Base-by-base conservation (phyloP, 2,329 filamentous ascomycete species). In the Penicillium hordei region DNA sequence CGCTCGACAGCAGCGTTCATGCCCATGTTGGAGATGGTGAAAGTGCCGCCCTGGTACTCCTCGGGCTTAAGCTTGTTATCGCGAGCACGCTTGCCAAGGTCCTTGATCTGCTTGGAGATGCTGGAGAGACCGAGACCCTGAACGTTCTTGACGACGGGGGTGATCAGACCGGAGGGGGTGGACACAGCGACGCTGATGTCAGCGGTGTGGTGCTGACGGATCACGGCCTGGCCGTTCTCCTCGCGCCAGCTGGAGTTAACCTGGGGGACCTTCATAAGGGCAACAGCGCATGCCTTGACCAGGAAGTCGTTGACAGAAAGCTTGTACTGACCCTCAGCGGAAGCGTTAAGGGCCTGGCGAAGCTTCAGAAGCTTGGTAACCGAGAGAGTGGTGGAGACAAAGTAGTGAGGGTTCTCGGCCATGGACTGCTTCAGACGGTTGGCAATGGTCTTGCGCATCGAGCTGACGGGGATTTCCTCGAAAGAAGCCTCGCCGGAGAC, bases 11-110 rank as follows among this genome's bases (percentile, higher is more conserved):
- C 93, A 48, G 88, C 74, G 86, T 99, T 99, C 94, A 99, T 99
- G 79, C 94, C 94, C 94, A 99, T 96, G 87, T 99, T 99, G 81
- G 91, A 96, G 80, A 99, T 97, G 78, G 93, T 97, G 81, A 99
- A 96, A 76, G 91, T 96, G 76, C 94, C 94, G 56, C 94, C 94
- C 84, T 97, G 93, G 87, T 96, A 99, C 81, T 99, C 93, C 78
- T 99, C 93, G 48, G 94, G 94, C 89, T 97, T 97, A 70, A 99
- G 89, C 87, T 97, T 99, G 81, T 91, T 90, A 69, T 97, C 94
- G 61, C 92, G 87, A 62, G 94, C 94, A 76, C 91, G 91, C 87
- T 96, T 96, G 75, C 93, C 93, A 55, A 99, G 90, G 73, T 96
- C 92, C 84, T 97, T 97, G 81, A 99, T 89, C 76, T 90, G 84